Percentiles rank a stretch among this genome's conserved stretches.
Conservation (phyloP, 2,329 filamentous ascomycete genomes). For the Penicillium sp. region DNA sequence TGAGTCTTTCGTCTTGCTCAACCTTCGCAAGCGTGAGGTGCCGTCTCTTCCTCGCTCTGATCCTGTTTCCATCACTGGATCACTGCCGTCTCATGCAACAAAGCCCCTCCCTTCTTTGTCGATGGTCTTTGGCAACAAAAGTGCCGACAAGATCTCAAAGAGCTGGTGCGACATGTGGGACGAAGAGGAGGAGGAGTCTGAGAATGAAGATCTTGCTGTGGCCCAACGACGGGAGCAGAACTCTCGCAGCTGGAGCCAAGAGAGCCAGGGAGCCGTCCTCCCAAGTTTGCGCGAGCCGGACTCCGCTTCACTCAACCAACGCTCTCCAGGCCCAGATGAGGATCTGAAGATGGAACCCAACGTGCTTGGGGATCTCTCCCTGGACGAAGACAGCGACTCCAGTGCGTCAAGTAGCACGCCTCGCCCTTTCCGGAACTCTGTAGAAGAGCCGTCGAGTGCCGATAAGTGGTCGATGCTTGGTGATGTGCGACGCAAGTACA, state of each 20-base stretch:
- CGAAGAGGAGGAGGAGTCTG: slow-evolving; percentile 76
- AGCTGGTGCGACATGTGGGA: slow-evolving; percentile 99
- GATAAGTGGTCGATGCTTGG: slow-evolving; percentile 92
- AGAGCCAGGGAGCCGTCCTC: slow-evolving; percentile 59
- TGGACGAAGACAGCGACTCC: slow-evolving; percentile 64
- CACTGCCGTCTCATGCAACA: slow-evolving; percentile 63
- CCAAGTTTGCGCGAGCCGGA: slow-evolving; percentile 55
- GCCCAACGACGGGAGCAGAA: slow-evolving; percentile 63
- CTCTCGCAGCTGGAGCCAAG: slow-evolving; percentile 75
- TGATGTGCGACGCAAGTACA: slow-evolving; percentile 71
- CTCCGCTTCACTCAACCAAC: slow-evolving; percentile 53
- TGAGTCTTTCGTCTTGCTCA: slow-evolving; percentile 73
- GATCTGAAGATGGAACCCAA: slow-evolving; percentile 10
- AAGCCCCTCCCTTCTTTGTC: slow-evolving; percentile 68
- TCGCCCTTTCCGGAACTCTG: slow-evolving; percentile 58
- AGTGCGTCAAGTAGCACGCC: slow-evolving; percentile 34
- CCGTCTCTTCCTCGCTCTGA: slow-evolving; percentile 52
- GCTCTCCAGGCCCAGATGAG: slow-evolving; percentile 37
- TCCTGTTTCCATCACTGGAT: slow-evolving; percentile 74
- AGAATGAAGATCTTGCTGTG: slow-evolving; percentile 60
- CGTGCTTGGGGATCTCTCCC: slow-evolving; percentile 38
- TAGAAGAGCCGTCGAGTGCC: slow-evolving; percentile 51
- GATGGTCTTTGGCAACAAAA: slow-evolving; percentile 72
- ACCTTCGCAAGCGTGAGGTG: slow-evolving; percentile 47
- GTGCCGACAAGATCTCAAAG: slow-evolving; percentile 76